Percentiles rank a stretch among this genome's conserved stretches.
Conservation (phyloP, 2,329 filamentous ascomycete species). For the Mollisia scopiformis region DNA sequence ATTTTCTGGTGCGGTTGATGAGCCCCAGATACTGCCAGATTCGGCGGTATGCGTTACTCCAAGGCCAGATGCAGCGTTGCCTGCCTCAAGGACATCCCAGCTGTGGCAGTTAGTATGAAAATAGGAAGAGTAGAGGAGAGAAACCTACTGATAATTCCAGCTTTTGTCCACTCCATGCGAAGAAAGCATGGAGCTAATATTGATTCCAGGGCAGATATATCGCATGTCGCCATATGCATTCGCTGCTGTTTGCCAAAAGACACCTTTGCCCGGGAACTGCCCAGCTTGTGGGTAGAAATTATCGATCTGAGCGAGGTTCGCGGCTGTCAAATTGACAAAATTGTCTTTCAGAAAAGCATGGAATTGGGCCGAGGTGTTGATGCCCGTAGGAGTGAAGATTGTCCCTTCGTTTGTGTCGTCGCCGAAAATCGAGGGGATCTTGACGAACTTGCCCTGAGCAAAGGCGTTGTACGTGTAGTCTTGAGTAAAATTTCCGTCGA, state of each 20-base stretch:
- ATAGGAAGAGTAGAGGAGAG: neutral
- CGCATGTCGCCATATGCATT: constrained; percentile 67
- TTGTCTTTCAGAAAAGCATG: constrained; percentile 60
- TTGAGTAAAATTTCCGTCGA: constrained; percentile 56
- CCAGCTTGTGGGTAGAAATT: constrained; percentile 54
- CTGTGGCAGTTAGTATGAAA: constrained; percentile 43
- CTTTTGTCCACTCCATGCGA: constrained; percentile 42
- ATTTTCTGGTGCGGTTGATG: constrained; percentile 60
- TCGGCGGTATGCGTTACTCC: constrained; percentile 73
- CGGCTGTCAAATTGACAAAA: constrained; percentile 55
- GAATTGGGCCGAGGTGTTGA: constrained; percentile 49
- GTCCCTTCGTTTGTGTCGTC: constrained; percentile 69
- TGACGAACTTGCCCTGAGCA: constrained; percentile 51
- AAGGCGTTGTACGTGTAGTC: constrained; percentile 55
- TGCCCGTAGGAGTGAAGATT: constrained; percentile 55
- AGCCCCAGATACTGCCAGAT: constrained; percentile 69
- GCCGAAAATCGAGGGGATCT: constrained; percentile 57
- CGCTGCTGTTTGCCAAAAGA: constrained; percentile 60
- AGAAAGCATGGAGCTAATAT: constrained; percentile 41
- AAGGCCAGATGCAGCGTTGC: constrained; percentile 52
- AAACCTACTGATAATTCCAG: constrained; percentile 63
- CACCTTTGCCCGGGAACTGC: constrained; percentile 48
- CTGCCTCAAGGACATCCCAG: constrained; percentile 61
- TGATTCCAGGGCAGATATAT: constrained; percentile 66
- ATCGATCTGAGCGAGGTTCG: constrained; percentile 55